A percentile compares a stretch with the other conserved stretches of the same genome.
Evolutionary conservation across 129 eudicot genomes (phyloP).

Genomic region (Pittosporum tobira): DNA sequence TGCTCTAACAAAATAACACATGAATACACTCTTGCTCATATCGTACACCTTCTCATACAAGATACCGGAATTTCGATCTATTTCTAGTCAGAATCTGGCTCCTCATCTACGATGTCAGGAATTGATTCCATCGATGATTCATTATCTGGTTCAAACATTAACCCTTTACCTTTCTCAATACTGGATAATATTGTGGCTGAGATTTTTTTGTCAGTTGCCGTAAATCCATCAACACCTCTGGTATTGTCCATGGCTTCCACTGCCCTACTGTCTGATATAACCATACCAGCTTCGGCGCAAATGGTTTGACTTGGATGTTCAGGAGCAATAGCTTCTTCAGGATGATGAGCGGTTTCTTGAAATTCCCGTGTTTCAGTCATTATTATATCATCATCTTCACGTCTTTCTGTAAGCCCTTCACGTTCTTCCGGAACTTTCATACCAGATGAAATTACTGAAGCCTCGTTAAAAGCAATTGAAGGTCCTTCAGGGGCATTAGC

Average conservation of each 20-base stretch:
- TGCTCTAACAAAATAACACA: constrained; percentile 5
- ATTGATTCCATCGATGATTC: constrained; percentile 41
- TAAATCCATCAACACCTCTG: neutral
- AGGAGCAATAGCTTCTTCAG: neutral
- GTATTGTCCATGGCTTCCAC: constrained; percentile 8
- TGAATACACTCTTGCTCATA: neutral
- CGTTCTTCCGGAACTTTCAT: too few relatives aligned
- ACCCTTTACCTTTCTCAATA: constrained; percentile 9
- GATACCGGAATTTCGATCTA: neutral
- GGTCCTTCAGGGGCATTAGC: constrained; percentile 4
- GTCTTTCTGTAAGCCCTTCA: constrained; percentile 1
- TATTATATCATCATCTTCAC: constrained; percentile 21
- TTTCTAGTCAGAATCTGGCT: constrained; percentile 70
- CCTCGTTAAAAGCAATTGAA: constrained; percentile 8
- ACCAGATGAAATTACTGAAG: constrained; percentile 10
- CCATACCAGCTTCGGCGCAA: neutral
- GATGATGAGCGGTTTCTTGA: constrained; percentile 11
- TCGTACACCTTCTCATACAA: neutral
- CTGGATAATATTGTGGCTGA: constrained; percentile 3
- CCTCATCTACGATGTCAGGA: constrained; percentile 88
- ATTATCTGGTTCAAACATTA: constrained; percentile 20
- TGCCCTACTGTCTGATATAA: neutral
- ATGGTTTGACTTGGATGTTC: constrained; percentile 7
- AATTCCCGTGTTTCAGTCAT: constrained; percentile 20
- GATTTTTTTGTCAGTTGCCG: neutral